Evolutionary conservation across 306 rosid species (phyloP).

Genomic region (Acacia melanoxylon): DNA sequence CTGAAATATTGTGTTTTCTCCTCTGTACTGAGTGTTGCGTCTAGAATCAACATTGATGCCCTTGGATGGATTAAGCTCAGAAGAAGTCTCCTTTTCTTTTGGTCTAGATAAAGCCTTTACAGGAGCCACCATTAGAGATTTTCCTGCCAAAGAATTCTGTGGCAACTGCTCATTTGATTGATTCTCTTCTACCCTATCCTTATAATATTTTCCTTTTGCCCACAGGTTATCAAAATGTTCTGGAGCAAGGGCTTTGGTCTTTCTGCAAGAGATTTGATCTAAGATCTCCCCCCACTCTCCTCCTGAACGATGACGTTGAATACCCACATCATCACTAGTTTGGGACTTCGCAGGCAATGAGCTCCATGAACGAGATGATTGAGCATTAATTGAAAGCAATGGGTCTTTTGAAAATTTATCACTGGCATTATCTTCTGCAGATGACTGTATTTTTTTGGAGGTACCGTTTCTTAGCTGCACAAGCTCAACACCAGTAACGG

Average conservation of each 20-base stretch:
- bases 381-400: constrained; percentile 73
- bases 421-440: constrained; percentile 37
- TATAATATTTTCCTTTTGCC: constrained; percentile 85
- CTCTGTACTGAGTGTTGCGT: constrained; percentile 34
- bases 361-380: constrained; percentile 74
- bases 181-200: constrained; percentile 58
- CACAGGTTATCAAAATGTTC: constrained; percentile 94
- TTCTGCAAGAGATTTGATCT: constrained; percentile 80
- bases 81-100: constrained; percentile 40
- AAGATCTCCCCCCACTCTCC: constrained; percentile 96
- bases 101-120: constrained; percentile 47
- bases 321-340: constrained; percentile 45
- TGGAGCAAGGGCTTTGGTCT: constrained; percentile 91
- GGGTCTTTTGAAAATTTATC: constrained; percentile 75
- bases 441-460: constrained; percentile 44
- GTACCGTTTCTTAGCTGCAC: constrained; percentile 68
- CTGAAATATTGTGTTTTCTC: constrained; percentile 33
- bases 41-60: constrained; percentile 46
- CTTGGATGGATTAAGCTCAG: constrained; percentile 49
- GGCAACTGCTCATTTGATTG: constrained; percentile 48
- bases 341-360: constrained; percentile 54
- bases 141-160: constrained; percentile 45
- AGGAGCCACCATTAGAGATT: constrained; percentile 42
- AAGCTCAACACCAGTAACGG: constrained; percentile 90
- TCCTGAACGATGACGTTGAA: constrained; percentile 53